Base-by-base conservation (phyloP, 2,329 filamentous ascomycete species). In the Trichoderma oligosporum region DNA sequence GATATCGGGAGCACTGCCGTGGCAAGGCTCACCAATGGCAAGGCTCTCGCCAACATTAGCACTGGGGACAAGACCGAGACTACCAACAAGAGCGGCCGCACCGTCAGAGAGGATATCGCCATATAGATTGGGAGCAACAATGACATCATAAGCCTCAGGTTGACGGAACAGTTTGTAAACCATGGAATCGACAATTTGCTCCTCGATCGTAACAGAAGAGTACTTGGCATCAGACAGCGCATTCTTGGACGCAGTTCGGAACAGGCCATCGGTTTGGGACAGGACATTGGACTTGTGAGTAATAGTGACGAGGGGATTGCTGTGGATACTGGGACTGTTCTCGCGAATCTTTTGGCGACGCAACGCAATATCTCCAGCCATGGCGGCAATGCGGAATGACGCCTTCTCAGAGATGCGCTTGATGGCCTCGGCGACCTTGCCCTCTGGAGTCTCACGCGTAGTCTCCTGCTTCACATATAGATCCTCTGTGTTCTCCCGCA, bases 151-250 rank as follows among this genome's bases (percentile, higher is more conserved):
- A 69, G 87, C 88, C 68, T 87, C 82, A 41, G 94, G 94, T 76
- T 97, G 91, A 61, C 93, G 90, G 85, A 97, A 97, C 57, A 99
- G 88, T 81, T 97, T 97, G 84, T 97, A 97, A 58, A 97, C 91
- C 94, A 99, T 99, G 61, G 88, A 93, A 76, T 99, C 94, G 62
- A 99, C 93, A 66, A 99, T 99, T 78, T 99, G 94, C 81, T 97
- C 94, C 75, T 97, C 94, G 55, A 97, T 80, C 91, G 61, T 91
- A 89, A 85, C 97, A 97, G 58, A 99, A 87, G 81, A 97, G 97
- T 84, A 97, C 84, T 7, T 89, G 88, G 66, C 87, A 79, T 65
- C 93, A 86, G 85, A 99, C 97, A 49, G 97, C 83, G 33, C 94
- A 27, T 80, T 79, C 64, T 89, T 86, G 14, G 89, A 84, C 4